These are phyloP conservation scores for Parmales sp. DNA, from an alignment of 108 stramenopile species.

Conservation along the genomic window DNA sequence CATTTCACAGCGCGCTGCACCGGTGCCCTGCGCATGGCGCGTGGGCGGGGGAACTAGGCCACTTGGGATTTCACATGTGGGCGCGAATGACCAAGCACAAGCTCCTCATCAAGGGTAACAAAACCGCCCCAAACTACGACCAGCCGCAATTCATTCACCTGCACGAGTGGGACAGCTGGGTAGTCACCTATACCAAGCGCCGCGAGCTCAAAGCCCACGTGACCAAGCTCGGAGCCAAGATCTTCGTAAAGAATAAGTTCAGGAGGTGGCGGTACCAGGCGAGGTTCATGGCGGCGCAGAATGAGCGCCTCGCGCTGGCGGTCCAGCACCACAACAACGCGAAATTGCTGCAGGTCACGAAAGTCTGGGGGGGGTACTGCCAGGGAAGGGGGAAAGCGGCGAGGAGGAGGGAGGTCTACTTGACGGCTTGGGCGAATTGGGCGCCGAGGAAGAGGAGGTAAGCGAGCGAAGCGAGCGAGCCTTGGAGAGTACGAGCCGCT, in stretches of 20 bases:
- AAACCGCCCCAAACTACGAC: background rate
- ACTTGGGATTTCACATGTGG: slow-evolving; percentile 5
- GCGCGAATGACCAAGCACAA: background rate
- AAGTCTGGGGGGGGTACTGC: background rate
- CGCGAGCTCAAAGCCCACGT: background rate
- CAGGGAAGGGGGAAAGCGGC: slow-evolving; percentile 2
- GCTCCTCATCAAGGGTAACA: background rate
- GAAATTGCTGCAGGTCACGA: background rate
- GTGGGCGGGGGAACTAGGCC: slow-evolving; percentile 3
- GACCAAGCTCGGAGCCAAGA: background rate
- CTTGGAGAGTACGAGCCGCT: no score
- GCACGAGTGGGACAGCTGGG: background rate
- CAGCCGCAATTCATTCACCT: no score
- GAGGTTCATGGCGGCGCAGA: background rate
- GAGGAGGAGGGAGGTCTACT: background rate
- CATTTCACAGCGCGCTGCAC: background rate
- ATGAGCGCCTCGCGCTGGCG: background rate
- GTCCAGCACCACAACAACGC: background rate
- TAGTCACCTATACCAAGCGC: background rate
- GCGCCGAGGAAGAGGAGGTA: background rate
- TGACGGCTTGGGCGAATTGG: slow-evolving; percentile 1
- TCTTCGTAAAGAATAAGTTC: slow-evolving; percentile 5
- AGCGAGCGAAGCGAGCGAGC: no score
- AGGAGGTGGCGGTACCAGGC: background rate
- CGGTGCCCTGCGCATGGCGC: background rate